These are phyloP conservation scores for Diaporthe sp. DNA, from an alignment of 2,329 filamentous ascomycete species.

Conservation along the genomic window DNA sequence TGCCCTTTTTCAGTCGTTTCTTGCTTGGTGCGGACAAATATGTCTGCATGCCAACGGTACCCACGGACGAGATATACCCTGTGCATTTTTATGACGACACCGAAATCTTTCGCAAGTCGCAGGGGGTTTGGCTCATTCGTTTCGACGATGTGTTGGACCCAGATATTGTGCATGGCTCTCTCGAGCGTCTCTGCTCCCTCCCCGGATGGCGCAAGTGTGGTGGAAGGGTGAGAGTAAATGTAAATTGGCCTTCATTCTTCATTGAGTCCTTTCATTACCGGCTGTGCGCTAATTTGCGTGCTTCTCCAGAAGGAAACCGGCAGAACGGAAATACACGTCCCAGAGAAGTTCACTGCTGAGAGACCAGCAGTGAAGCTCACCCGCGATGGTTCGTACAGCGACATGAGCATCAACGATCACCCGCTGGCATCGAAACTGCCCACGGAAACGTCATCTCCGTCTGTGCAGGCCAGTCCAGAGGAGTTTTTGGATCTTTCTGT, in stretches of 20 bases:
- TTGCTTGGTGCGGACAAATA: neutral
- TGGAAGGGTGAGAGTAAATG: conserved; percentile 42
- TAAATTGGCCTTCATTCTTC: conserved; percentile 31
- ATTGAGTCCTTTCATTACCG: neutral
- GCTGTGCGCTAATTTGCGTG: neutral
- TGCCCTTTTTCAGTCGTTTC: neutral
- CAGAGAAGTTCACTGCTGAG: conserved; percentile 48
- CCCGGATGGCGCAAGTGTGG: conserved; percentile 46
- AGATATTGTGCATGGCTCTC: conserved; percentile 39
- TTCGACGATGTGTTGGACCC: conserved; percentile 47
- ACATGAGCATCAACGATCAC: conserved; percentile 50
- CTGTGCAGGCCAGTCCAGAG: conserved; percentile 44
- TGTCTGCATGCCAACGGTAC: neutral
- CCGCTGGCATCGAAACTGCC: conserved; percentile 50
- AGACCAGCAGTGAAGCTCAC: conserved; percentile 51
- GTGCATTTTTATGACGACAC: conserved; percentile 46
- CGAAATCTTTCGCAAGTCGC: conserved; percentile 41
- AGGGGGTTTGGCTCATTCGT: conserved; percentile 44
- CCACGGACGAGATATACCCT: conserved; percentile 40
- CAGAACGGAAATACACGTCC: conserved; percentile 58
- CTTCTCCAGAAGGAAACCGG: conserved; percentile 38
- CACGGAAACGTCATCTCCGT: conserved; percentile 40
- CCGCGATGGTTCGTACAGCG: conserved; percentile 46
- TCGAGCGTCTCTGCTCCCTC: conserved; percentile 27
- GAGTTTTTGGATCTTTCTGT: conserved; percentile 43